phyloP scores from a whole-genome alignment of 2,329 filamentous ascomycete species.

The Cladophialophora yegresii region DNA sequence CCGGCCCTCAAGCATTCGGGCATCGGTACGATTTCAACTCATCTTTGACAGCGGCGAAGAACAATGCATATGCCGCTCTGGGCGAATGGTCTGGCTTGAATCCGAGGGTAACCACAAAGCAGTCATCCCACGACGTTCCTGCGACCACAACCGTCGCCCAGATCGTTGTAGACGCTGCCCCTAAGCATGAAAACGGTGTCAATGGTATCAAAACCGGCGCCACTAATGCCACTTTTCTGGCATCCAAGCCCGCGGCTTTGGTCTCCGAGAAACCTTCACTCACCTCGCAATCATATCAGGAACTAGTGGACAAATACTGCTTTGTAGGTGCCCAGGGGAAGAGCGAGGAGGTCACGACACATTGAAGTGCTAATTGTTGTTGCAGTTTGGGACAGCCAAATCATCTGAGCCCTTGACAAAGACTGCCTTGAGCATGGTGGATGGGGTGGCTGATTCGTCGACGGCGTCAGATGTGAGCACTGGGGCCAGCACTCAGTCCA shows the following conservation, averaged over 20 bases:
- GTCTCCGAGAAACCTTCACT: conserved; percentile 67
- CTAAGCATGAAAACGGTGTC: conserved; percentile 31
- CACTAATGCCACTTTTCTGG: conserved; percentile 41
- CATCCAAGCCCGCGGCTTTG: conserved; percentile 56
- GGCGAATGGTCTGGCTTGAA: conserved; percentile 37
- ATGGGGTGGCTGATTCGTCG: conserved; percentile 44
- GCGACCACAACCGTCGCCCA: conserved; percentile 27
- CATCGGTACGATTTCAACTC: conserved; percentile 95
- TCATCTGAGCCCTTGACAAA: conserved; percentile 39
- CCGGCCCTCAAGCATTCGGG: conserved; percentile 74
- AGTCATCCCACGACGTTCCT: conserved; percentile 36
- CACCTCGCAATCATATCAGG: conserved; percentile 87
- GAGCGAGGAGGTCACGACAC: conserved; percentile 35
- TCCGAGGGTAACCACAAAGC: conserved; percentile 33
- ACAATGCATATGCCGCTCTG: conserved; percentile 45
- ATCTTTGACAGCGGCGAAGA: conserved; percentile 82
- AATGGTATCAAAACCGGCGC: conserved; percentile 21
- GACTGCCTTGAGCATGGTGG: conserved; percentile 38
- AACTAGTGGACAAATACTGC: conserved; percentile 98
- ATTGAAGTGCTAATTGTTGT: conserved; percentile 38
- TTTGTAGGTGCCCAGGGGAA: conserved; percentile 78
- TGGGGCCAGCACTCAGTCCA: conserved; percentile 32
- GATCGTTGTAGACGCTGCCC: conserved; percentile 22
- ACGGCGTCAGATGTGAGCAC: conserved; percentile 34
- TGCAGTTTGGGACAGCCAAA: conserved; percentile 55